Evolutionary conservation across 805 yeast genomes (phyloP).

Genomic region (Priceomyces castillae): DNA sequence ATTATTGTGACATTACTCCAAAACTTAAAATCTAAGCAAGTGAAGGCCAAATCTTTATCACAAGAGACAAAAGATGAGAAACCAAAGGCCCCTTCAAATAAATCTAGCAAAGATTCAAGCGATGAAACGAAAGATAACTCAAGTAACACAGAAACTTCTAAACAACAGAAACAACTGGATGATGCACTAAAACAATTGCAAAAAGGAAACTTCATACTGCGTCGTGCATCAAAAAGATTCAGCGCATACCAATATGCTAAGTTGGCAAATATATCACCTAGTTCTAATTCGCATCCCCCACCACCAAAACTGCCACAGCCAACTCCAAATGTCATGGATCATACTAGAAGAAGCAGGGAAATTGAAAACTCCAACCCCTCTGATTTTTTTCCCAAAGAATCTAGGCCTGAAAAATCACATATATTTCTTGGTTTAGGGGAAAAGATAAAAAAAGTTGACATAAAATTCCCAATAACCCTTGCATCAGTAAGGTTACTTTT

Average conservation of each 20-base stretch:
- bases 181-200: slow-evolving; percentile 79
- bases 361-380: not conserved
- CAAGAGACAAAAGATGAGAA: slow-evolving; percentile 12
- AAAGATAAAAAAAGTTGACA: slow-evolving; percentile 52
- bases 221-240: slow-evolving; percentile 91
- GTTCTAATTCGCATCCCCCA: slow-evolving; percentile 2
- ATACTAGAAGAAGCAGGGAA: not conserved
- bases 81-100: not conserved
- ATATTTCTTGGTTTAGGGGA: slow-evolving; percentile 52
- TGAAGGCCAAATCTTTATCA: slow-evolving; percentile 43
- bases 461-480: slow-evolving; percentile 46
- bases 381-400: not conserved
- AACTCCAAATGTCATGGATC: not conserved
- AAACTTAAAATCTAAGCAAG: slow-evolving; percentile 78
- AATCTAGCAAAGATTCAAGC: not conserved
- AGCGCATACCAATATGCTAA: slow-evolving; percentile 92
- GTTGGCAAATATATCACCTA: slow-evolving; percentile 44
- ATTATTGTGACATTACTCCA: slow-evolving; percentile 79
- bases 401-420: slow-evolving; percentile 2
- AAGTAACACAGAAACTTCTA: not conserved
- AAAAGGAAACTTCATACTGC: slow-evolving; percentile 75
- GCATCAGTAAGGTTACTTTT: slow-evolving; percentile 66
- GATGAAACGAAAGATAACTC: not conserved
- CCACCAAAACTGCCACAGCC: not conserved
- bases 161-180: slow-evolving; percentile 5